Base-by-base conservation (phyloP, 2,329 filamentous ascomycete species). In the Scytalidium sp. region DNA sequence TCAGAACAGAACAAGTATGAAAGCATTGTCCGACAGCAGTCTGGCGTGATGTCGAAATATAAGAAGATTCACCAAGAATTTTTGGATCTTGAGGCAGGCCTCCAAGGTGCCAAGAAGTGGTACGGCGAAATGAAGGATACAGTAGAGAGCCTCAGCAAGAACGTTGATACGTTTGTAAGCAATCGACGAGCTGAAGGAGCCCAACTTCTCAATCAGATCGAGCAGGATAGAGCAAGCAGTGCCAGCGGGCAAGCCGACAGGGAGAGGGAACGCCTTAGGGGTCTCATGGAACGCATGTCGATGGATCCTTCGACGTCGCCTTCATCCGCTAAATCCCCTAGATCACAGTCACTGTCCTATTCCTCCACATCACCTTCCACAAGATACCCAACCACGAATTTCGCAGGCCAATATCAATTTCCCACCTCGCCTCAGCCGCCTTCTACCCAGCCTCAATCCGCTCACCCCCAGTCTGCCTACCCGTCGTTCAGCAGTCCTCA, bases 1-100 rank as follows among this genome's bases (percentile, higher is more conserved):
- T 84, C 90, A 1, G 94, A 99, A 69, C 93, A 97, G 72, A 95
- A 84, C 72, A 97, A 95, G 69, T 97, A 97, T 63, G 94, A 99
- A 66, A 73, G 79, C 2, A 89, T 96, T 56, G 92, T 91, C 47
- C 80, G 90, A 49, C 91, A 96, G 65, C 80, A 90, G 41, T 88
- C 84, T 45, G 77, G 84, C 0, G 92, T 95, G 3, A 83, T 96
- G 69, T 85, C 84, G 60, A 90, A 85, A 65, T 99, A 97, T 70
- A 92, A 91, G 69, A 87, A 90, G 53, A 84, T 94, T 1, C 95
- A 95, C 61, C 90, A 96, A 67, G 90, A 93, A 55, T 97, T 96
- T 67, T 80, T 95, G 52, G 93, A 96, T 60, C 80, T 99, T 11
- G 83, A 89, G 56, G 87, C 91, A 8, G 94, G 94, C 2, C 75